Percentiles rank a stretch among this genome's conserved stretches.
Evolutionary conservation across 2,329 filamentous ascomycete species (phyloP).

Genomic region (Apiospora phragmitis): DNA sequence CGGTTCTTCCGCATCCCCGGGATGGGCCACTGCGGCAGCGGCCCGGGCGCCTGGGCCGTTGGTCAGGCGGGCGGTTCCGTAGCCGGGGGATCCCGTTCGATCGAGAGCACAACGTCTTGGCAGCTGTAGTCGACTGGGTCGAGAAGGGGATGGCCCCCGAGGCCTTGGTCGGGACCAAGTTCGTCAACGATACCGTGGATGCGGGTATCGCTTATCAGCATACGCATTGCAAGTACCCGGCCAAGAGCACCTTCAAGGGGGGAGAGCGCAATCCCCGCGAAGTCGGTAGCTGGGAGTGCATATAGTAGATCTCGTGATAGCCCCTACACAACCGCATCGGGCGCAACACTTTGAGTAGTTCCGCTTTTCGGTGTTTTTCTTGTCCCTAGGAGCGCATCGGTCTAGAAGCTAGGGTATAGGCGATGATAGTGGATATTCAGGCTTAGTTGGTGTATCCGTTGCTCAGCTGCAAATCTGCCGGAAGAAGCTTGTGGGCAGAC

Average conservation of each 20-base stretch:
- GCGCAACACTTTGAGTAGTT: background rate
- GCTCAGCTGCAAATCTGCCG: background rate
- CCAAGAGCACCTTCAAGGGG: constrained; percentile 32
- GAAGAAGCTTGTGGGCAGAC: background rate
- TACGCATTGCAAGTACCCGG: constrained; percentile 36
- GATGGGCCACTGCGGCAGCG: constrained; percentile 47
- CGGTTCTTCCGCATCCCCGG: constrained; percentile 48
- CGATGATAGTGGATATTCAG: background rate
- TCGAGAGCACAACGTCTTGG: constrained; percentile 44
- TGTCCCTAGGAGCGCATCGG: background rate
- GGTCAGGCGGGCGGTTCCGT: constrained; percentile 24
- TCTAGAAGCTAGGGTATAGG: background rate
- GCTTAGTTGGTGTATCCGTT: background rate
- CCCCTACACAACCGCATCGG: too few relatives aligned
- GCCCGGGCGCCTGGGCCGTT: constrained; percentile 43
- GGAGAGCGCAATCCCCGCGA: constrained; percentile 25
- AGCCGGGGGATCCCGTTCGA: constrained; percentile 27
- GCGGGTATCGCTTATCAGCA: constrained; percentile 31
- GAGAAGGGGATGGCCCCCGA: constrained; percentile 43
- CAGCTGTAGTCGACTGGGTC: constrained; percentile 50
- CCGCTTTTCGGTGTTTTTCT: background rate
- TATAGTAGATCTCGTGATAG: background rate
- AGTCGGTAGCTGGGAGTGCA: constrained; percentile 32
- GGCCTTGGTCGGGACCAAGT: constrained; percentile 37
- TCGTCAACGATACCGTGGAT: constrained; percentile 25